A percentile compares a stretch with the other conserved stretches of the same genome.
Evolutionary conservation across 805 yeast species (phyloP).

Genomic region (Wickerhamiella lipophila): DNA sequence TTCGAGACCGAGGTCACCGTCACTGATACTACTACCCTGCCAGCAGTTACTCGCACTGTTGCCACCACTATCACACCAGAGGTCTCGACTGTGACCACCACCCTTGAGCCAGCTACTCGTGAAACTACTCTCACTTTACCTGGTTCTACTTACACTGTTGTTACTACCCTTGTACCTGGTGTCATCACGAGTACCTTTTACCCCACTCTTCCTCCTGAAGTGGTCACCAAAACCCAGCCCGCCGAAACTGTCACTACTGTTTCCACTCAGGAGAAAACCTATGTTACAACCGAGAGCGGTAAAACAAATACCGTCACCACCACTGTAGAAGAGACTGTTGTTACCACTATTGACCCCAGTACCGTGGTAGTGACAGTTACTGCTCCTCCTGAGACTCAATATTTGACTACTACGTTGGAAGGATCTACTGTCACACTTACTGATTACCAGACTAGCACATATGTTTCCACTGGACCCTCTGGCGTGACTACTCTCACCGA

Average conservation of each 20-base stretch:
- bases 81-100: not conserved
- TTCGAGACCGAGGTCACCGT: conserved; percentile 3
- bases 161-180: conserved; percentile 3
- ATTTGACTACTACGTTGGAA: conserved; percentile 1
- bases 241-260: conserved; percentile 3
- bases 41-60: not conserved
- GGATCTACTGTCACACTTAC: not conserved
- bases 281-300: conserved; percentile 4
- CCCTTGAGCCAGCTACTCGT: not conserved
- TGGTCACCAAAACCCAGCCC: not conserved
- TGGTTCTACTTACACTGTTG: conserved; percentile 5
- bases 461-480: not conserved
- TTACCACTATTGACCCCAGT: conserved; percentile 1
- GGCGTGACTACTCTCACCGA: not conserved
- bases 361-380: conserved; percentile 1
- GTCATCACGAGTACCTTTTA: not conserved
- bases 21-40: not conserved
- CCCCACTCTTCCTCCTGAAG: not conserved
- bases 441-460: not conserved
- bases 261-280: not conserved
- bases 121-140: conserved; percentile 3
- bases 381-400: conserved; percentile 1
- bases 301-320: conserved; percentile 1
- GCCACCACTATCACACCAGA: conserved; percentile 1
- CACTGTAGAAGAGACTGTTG: not conserved